These are phyloP conservation scores for Hysterium pulicare DNA, from an alignment of 2,329 filamentous ascomycete genomes.

Conservation along the genomic window DNA sequence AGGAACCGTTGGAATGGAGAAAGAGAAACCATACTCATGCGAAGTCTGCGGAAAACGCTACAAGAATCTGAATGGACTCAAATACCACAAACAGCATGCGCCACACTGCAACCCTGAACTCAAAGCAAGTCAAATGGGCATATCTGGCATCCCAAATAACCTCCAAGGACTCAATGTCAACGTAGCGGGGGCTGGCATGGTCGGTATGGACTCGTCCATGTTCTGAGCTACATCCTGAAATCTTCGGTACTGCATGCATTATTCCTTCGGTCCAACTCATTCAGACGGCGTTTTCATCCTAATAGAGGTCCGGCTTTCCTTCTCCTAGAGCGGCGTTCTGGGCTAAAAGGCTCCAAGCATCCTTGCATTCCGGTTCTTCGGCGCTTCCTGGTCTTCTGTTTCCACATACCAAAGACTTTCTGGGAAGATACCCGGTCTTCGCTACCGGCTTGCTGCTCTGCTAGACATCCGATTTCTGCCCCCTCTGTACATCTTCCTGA, in stretches of 20 bases:
- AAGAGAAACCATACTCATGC: constrained; percentile 98
- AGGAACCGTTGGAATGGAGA: constrained; percentile 98
- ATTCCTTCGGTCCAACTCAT: not conserved
- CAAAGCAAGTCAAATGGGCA: constrained; percentile 46
- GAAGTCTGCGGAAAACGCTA: constrained; percentile 97
- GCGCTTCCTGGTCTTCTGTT: not conserved
- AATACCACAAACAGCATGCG: constrained; percentile 76
- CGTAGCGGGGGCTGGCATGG: constrained; percentile 52
- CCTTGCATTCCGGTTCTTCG: not conserved
- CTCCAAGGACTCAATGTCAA: constrained; percentile 47
- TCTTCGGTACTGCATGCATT: not conserved
- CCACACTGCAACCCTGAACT: constrained; percentile 86
- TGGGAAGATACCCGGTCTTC: not conserved
- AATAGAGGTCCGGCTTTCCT: not conserved
- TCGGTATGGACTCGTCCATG: constrained; percentile 55
- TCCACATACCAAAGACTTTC: not conserved
- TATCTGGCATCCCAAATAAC: constrained; percentile 33
- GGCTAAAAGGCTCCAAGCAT: not conserved
- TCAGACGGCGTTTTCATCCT: not conserved
- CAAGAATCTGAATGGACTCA: constrained; percentile 97
- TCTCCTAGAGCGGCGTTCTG: constrained; percentile 1
- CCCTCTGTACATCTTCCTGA: not conserved
- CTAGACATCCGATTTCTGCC: not conserved
- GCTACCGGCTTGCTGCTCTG: not conserved
- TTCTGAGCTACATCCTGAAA: constrained; percentile 20